Evolutionary conservation across 208 protist species (phyloP), one percentile per base, ranked within the genome.

Genomic region (Trypanosoma boissoni): DNA sequence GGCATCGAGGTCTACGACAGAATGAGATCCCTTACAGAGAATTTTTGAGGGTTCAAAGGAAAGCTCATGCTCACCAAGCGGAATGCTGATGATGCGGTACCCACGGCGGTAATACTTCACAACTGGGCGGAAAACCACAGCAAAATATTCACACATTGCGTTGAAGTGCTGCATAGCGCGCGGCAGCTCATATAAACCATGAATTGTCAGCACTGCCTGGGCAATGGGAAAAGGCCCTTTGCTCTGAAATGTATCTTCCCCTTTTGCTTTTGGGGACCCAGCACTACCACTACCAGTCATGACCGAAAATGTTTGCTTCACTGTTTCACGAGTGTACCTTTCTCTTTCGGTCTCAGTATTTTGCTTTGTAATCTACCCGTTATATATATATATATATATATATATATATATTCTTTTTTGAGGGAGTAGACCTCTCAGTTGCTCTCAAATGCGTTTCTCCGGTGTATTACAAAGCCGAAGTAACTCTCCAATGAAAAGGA

Each of bases 141-240:
- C 78, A 12, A 84, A 49, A 16, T 62, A 54, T 41, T 75, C 77
- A 9, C 62, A 51, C 0, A 37, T 64, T 9, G 74, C 59, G 36
- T 86, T 58, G 1, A 83, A 46, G n/a, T 77, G 70, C 54, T 67
- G 58, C 64, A 91, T 69, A 12, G 64, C 71, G 10, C 58, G 62
- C n/a, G 84, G 84, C 41, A 91, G 77, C 48, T 83, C 68, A 27
- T 83, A 83, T 18, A 91, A 41, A 2, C 60, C 50, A 58, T 90
- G 76, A 21, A 90, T 45, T 23, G 58, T 78, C 14, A 90, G 58
- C 24, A 76, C 21, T 51, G 78, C 59, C 44, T 69, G 50, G 2
- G 34, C 34, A 34, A 78, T 48, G 6, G 48, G 55, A 20, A 83
- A 34, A 23, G 48, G 36, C 7, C 43, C 36, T 5, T n/a, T 0